Evolutionary conservation across 1,139 yeast species (phyloP), one percentile per base, ranked within the genome.

Genomic region (Blastobotrys aristatus): DNA sequence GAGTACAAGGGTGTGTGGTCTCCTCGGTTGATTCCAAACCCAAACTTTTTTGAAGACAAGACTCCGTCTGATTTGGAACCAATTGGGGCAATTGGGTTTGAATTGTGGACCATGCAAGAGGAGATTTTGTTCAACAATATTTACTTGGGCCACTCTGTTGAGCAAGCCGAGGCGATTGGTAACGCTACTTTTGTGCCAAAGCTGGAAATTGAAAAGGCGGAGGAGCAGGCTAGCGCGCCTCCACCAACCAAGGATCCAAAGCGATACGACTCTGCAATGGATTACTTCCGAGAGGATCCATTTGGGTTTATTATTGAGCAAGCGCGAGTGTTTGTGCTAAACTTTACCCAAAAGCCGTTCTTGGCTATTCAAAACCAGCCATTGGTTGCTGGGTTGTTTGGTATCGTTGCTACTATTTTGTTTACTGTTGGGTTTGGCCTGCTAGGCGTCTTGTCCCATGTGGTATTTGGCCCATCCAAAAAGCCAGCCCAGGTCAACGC

Each of bases 1-100:
- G 74, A 76, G 37, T 89, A 82, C 69, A 72, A 75, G 65, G 97
- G 97, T 20, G 77, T 68, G 51, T 89, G 96, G 96, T 53, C 63
- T n/a, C 92, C 95, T 33, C 74, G 76, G 49, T 62, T 58, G 57
- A 76, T 85, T 49, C 66, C 79, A 27, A 89, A 89, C 62, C 95
- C 96, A 5, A 71, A 76, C 36, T 85, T 75, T 66, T 79, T 66
- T 57, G 82, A 80, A 57, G 87, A 81, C 57, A 51, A 52, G 2
- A 66, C 62, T 6, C 92, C 95, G 8, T 71, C 83, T 3, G 71
- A 80, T 55, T 67, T 87, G 53, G 83, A 77, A 57, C 76, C 80
- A 36, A 79, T 89, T 57, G 92, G 89, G 24, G 95, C 85, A 7
- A 60, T 90, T 47, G 96, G 96, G 3, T 85, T 90, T 62, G 97